Conservation (phyloP, 495 filamentous ascomycete species). For the Penicillium diatomitis region DNA sequence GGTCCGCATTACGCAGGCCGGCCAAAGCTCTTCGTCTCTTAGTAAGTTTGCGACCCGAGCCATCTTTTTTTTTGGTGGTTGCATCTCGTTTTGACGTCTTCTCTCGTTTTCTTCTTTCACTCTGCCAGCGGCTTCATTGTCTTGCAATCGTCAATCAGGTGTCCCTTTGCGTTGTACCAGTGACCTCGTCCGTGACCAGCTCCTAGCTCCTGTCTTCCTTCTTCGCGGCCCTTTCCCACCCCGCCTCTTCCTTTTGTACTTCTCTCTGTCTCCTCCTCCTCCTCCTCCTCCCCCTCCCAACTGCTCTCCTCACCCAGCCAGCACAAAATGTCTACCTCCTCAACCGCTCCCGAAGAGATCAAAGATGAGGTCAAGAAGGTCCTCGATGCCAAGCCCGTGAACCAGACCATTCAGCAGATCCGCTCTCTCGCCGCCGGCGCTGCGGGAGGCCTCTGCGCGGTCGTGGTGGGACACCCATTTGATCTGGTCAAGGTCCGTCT, state of each 20-base stretch:
- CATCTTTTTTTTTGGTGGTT: neutral
- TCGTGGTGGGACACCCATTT: constrained; percentile 90
- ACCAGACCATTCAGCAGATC: constrained; percentile 42
- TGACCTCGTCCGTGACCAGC: neutral
- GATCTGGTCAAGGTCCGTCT: constrained; percentile 95
- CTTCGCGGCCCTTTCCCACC: constrained; percentile 4
- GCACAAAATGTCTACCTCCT: constrained; percentile 24
- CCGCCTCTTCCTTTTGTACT: neutral
- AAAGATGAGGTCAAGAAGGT: constrained; percentile 23
- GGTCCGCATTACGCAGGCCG: constrained; percentile 4
- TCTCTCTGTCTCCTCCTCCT: neutral
- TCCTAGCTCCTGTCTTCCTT: neutral
- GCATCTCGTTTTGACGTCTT: neutral
- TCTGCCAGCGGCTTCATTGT: neutral
- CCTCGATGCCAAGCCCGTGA: constrained; percentile 28
- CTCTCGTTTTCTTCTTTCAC: neutral
- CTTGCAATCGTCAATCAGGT: neutral
- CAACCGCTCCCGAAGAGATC: constrained; percentile 23
- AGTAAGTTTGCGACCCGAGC: too few species aligned
- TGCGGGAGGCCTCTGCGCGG: constrained; percentile 88
- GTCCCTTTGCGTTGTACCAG: too few species aligned
- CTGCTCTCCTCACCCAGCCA: neutral
- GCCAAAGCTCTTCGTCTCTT: neutral
- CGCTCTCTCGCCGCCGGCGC: constrained; percentile 84
- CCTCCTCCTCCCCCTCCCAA: constrained; percentile 2